Percentiles rank a stretch among this genome's conserved stretches.
Evolutionary conservation across 495 filamentous ascomycete species (phyloP).

Genomic region (Hypoxylon intermedium): DNA sequence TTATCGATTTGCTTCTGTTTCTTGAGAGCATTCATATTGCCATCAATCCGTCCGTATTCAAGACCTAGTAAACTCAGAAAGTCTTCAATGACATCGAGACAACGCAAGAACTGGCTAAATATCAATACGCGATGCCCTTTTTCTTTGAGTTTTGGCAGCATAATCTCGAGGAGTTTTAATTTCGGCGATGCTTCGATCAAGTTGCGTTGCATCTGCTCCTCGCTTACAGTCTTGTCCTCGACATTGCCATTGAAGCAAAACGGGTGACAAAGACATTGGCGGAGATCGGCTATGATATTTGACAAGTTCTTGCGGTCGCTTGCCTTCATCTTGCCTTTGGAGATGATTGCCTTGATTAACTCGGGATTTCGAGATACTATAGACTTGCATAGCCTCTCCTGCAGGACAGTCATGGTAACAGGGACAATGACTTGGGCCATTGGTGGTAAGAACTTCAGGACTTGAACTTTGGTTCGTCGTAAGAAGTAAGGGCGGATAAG

Average conservation of each 20-base stretch:
- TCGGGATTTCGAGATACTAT: constrained; percentile 88
- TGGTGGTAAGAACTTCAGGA: constrained; percentile 86
- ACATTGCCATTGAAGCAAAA: constrained; percentile 90
- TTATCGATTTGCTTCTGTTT: constrained; percentile 94
- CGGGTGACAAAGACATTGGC: constrained; percentile 93
- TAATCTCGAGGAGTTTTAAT: constrained; percentile 81
- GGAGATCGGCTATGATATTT: constrained; percentile 94
- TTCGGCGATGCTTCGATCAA: constrained; percentile 92
- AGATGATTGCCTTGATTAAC: constrained; percentile 86
- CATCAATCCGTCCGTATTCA: constrained; percentile 81
- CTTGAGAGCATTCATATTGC: constrained; percentile 75
- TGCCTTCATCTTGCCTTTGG: constrained; percentile 65
- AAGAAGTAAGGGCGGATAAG: constrained; percentile 80
- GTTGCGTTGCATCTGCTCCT: constrained; percentile 69
- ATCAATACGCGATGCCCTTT: constrained; percentile 92
- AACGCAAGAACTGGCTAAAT: constrained; percentile 94
- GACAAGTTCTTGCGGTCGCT: constrained; percentile 78
- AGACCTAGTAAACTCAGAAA: constrained; percentile 78
- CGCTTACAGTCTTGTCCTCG: constrained; percentile 72
- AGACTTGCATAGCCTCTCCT: constrained; percentile 93
- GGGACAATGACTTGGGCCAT: constrained; percentile 95
- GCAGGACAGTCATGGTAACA: constrained; percentile 87
- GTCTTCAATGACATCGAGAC: constrained; percentile 89
- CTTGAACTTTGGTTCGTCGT: constrained; percentile 83
- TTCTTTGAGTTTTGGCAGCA: constrained; percentile 88